Base-by-base conservation (phyloP, 2,329 filamentous ascomycete species). In the Tolypocladium amazonense region DNA sequence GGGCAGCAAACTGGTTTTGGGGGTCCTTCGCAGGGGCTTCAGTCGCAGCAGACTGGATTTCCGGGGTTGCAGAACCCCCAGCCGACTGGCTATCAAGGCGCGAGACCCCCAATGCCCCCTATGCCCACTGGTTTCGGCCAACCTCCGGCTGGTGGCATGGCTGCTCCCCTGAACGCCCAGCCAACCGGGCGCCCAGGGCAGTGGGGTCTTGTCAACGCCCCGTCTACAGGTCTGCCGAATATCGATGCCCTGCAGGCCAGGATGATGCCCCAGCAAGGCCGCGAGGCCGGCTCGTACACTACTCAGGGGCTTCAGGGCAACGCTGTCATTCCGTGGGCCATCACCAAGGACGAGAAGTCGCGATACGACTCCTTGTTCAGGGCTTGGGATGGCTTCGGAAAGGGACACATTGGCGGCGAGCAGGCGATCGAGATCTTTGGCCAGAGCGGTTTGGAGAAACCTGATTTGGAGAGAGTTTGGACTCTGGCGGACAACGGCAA, bases 291-390 rank as follows among this genome's bases (percentile, higher is more conserved):
- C 33, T 82, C 79, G 23, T 97, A 89, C 68, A 96, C 90, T 9
- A 93, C 92, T 1, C 85, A 88, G 61, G 93, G 93, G 6, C 81
- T 99, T 12, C 87, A 91, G 63, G 94, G 94, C 58, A 97, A 96
- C 75, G 94, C 94, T 0, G 93, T 91, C 9, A 93, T 99, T 69
- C 94, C 94, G 0, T 99, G 94, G 94, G 92, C 94, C 20, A 94
- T 99, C 62, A 99, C 94, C 5, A 99, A 99, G 73, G 92, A 97
- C 64, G 94, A 99, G 75, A 99, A 99, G 80, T 93, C 89, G 62
- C 88, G 95, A 63, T 99, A 99, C 66, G 94, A 99, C 73, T 84
- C 91, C 62, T 84, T 97, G 39, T 99, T 99, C 80, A 89, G 87
- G 64, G 92, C 92, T 6, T 99, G 94, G 94, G 94, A 99, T 75